These are phyloP conservation scores for Umbilicus rupestris DNA, from an alignment of 164 flowering plant species.

Conservation along the genomic window DNA sequence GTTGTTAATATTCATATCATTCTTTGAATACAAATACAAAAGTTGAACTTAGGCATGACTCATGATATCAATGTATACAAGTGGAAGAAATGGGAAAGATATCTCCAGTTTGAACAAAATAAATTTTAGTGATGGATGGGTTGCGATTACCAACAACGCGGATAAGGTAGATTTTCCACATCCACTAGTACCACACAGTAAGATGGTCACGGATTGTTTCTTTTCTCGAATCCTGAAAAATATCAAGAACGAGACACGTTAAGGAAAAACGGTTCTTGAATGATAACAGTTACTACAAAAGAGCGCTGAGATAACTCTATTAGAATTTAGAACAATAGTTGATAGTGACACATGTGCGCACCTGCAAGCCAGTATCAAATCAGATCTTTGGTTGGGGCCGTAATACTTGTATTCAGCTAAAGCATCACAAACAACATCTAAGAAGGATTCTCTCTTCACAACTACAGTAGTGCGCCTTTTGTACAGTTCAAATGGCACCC, in stretches of 20 bases:
- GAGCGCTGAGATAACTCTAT: neutral
- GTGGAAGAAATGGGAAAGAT: neutral
- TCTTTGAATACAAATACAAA: neutral
- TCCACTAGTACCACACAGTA: conserved; percentile 90
- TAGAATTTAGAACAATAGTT: neutral
- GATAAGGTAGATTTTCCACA: conserved; percentile 95
- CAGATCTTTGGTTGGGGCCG: conserved; percentile 76
- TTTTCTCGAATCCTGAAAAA: conserved; percentile 70
- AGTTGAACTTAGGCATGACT: neutral
- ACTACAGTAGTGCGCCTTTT: conserved; percentile 65
- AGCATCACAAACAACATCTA: conserved; percentile 74
- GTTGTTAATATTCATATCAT: too few species aligned
- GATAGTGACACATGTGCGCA: conserved; percentile 15
- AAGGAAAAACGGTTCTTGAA: conserved; percentile 1
- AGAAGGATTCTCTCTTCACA: conserved; percentile 51
- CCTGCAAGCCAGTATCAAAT: conserved; percentile 83
- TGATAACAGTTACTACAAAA: neutral
- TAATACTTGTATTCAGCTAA: conserved; percentile 74
- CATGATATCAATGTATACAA: too few species aligned
- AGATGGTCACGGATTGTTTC: conserved; percentile 79
- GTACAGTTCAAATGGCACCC: conserved; percentile 56
- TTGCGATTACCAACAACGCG: conserved; percentile 60
- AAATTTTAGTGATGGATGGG: neutral
- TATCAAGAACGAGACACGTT: conserved; percentile 2
- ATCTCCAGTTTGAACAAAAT: neutral